A percentile compares a stretch with the other conserved stretches of the same genome.
These are phyloP conservation scores for Cryphonectria japonica DNA, from an alignment of 2,329 filamentous ascomycete species.

Conservation along the genomic window DNA sequence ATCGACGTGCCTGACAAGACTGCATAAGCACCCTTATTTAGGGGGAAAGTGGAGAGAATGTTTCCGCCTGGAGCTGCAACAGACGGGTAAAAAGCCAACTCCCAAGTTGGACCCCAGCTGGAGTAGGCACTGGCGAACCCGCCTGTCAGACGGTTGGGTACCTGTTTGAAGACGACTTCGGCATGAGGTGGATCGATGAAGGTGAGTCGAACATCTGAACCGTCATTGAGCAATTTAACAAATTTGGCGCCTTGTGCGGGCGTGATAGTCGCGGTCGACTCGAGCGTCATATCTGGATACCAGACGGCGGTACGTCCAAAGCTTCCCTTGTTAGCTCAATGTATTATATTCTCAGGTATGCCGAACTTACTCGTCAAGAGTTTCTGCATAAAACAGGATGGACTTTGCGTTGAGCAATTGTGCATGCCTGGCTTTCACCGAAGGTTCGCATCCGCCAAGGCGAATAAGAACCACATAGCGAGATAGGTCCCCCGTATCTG, in stretches of 20 bases:
- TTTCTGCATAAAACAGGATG: slow-evolving; percentile 27
- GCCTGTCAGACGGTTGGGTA: slow-evolving; percentile 46
- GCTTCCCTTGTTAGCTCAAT: neutral
- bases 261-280: slow-evolving; percentile 30
- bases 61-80: slow-evolving; percentile 59
- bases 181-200: slow-evolving; percentile 27
- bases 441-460: slow-evolving; percentile 36
- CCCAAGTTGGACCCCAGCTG: slow-evolving; percentile 63
- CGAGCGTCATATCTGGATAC: slow-evolving; percentile 20
- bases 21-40: slow-evolving; percentile 51
- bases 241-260: slow-evolving; percentile 34
- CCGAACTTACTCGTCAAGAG: neutral
- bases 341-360: neutral
- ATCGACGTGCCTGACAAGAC: slow-evolving; percentile 63
- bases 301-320: neutral
- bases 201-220: slow-evolving; percentile 33
- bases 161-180: slow-evolving; percentile 14
- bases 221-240: slow-evolving; percentile 32
- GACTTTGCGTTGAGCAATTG: slow-evolving; percentile 44
- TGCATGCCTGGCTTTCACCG: slow-evolving; percentile 43
- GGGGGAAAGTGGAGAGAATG: slow-evolving; percentile 62
- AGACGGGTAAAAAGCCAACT: slow-evolving; percentile 60
- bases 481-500: slow-evolving; percentile 45
- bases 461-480: slow-evolving; percentile 46
- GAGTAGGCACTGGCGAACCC: slow-evolving; percentile 56